Evolutionary conservation across 1,284 basidiomycete genomes (phyloP).

Genomic region (Ustilago esculenta): DNA sequence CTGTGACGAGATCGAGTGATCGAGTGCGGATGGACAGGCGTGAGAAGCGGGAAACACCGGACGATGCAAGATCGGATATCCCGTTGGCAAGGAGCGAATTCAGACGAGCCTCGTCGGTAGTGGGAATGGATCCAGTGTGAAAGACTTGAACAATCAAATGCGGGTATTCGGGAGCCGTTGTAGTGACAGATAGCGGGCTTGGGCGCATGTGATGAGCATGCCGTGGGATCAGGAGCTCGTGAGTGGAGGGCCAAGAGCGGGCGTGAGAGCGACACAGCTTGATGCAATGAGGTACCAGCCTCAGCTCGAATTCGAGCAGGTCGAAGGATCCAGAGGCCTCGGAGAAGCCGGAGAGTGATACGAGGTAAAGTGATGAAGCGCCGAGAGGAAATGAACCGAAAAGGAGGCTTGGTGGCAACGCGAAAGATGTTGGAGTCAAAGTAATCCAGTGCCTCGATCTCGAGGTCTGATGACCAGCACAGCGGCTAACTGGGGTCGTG

Average conservation of each 20-base stretch:
- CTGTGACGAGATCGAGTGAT: no score
- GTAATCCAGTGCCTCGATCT: neutral
- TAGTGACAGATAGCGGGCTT: neutral
- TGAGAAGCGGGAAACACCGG: no score
- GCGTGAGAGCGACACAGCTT: neutral
- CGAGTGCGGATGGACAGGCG: no score
- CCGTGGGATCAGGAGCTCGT: neutral
- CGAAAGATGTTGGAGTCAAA: neutral
- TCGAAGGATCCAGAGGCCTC: neutral
- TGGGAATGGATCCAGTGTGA: no score
- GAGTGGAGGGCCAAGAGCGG: neutral
- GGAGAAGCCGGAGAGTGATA: neutral
- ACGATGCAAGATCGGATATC: no score
- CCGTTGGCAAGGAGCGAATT: no score
- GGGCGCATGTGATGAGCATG: neutral
- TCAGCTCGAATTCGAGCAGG: neutral
- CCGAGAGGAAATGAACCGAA: conserved; percentile 1
- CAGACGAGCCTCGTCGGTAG: no score
- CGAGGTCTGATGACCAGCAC: no score
- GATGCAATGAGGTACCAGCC: neutral
- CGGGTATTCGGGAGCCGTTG: neutral
- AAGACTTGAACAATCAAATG: neutral
- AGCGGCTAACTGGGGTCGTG: no score
- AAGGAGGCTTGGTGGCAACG: neutral
- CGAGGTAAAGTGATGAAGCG: conserved; percentile 3